A percentile compares a stretch with the other conserved stretches of the same genome.
These are phyloP conservation scores for Platismatia glauca DNA, from an alignment of 495 filamentous ascomycete genomes.

Conservation along the genomic window DNA sequence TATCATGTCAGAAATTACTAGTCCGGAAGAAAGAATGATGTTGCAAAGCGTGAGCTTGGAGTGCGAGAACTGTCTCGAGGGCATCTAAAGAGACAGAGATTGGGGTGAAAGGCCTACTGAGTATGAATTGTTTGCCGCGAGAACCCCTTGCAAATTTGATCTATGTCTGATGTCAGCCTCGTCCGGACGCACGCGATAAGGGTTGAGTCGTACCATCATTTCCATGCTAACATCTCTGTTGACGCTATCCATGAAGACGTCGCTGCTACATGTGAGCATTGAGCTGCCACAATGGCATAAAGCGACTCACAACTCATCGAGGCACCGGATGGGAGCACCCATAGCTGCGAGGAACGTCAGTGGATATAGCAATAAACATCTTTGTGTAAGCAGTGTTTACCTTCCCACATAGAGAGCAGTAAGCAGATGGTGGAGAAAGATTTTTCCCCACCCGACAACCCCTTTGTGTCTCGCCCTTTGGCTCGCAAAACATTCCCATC, in stretches of 20 bases:
- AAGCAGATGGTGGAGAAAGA: slow-evolving; percentile 96
- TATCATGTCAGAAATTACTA: not conserved
- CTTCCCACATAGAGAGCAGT: slow-evolving; percentile 71
- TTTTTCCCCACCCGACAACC: slow-evolving; percentile 91
- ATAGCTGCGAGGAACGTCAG: slow-evolving; percentile 58
- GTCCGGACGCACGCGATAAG: slow-evolving; percentile 9
- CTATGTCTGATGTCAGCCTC: slow-evolving; percentile 36
- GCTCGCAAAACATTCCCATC: slow-evolving; percentile 61
- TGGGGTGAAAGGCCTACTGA: slow-evolving; percentile 37
- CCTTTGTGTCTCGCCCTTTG: slow-evolving; percentile 73
- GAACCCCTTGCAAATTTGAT: slow-evolving; percentile 74
- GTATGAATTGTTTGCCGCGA: slow-evolving; percentile 84
- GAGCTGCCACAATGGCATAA: not conserved
- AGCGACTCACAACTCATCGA: slow-evolving; percentile 78
- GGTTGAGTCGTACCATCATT: slow-evolving; percentile 65
- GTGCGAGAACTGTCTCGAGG: not conserved
- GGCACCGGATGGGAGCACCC: slow-evolving; percentile 85
- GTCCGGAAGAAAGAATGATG: not conserved
- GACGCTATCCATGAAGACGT: slow-evolving; percentile 98
- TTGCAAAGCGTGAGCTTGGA: not conserved
- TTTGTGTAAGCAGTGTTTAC: not conserved
- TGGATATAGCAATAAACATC: not conserved
- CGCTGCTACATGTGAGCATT: slow-evolving; percentile 36
- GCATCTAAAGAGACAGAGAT: not conserved
- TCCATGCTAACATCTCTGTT: slow-evolving; percentile 89